These are phyloP conservation scores for Coemansia sp. DNA, from an alignment of 192 early-diverging fungal genomes.

Conservation along the genomic window DNA sequence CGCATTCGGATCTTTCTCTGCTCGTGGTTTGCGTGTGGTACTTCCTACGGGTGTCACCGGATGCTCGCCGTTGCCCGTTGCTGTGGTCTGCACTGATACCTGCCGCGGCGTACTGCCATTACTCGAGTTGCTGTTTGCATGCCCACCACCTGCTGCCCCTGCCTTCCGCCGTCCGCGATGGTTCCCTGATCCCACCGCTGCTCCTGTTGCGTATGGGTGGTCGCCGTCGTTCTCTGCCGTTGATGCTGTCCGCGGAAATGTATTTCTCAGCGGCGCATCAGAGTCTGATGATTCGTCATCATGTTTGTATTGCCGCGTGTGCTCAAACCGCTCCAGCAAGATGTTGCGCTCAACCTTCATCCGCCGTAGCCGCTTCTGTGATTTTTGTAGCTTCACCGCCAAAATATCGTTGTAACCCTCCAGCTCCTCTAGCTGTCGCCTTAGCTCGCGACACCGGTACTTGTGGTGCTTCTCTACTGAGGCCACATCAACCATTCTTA, in stretches of 20 bases:
- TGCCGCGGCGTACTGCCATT: slow-evolving; percentile 33
- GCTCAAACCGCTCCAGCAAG: slow-evolving; percentile 47
- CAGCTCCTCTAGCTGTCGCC: slow-evolving; percentile 54
- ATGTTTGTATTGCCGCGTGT: slow-evolving; percentile 30
- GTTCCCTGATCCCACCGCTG: slow-evolving; percentile 3
- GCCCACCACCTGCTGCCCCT: background rate
- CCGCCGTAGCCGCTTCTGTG: slow-evolving; percentile 49
- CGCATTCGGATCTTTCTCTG: slow-evolving; percentile 51
- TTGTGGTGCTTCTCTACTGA: slow-evolving; percentile 54
- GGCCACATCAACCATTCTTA: background rate
- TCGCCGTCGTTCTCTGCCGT: slow-evolving; percentile 34
- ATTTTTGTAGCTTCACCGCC: slow-evolving; percentile 43
- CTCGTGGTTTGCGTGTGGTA: slow-evolving; percentile 20
- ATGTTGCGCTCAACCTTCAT: slow-evolving; percentile 53
- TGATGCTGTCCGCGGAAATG: slow-evolving; percentile 26
- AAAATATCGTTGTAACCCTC: slow-evolving; percentile 54
- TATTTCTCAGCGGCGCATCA: slow-evolving; percentile 44
- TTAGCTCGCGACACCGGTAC: slow-evolving; percentile 52
- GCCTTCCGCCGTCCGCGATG: slow-evolving; percentile 18
- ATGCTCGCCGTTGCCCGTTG: slow-evolving; percentile 8
- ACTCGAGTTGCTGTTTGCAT: slow-evolving; percentile 20
- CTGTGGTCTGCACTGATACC: slow-evolving; percentile 2
- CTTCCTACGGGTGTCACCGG: background rate
- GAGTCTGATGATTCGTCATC: slow-evolving; percentile 40
- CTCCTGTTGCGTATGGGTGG: slow-evolving; percentile 1